Conservation (phyloP, 148 eudicot species). For the Persicaria maculosa region DNA sequence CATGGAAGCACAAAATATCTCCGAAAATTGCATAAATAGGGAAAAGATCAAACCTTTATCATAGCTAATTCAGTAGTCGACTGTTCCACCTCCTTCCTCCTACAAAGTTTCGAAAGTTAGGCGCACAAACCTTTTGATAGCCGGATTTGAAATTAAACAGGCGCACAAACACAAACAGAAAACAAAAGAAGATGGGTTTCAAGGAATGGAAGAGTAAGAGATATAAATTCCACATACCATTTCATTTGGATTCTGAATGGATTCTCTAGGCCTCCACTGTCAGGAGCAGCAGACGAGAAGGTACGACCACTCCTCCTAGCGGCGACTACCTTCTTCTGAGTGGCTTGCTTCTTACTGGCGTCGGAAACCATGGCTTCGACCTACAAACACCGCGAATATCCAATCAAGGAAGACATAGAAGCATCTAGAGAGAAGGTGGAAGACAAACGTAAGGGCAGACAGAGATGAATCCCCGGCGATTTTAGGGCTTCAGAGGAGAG, state of each 20-base stretch:
- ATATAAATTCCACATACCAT: constrained; percentile 36
- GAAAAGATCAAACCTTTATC: constrained; percentile 46
- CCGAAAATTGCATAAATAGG: background rate
- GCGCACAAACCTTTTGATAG: too few species aligned
- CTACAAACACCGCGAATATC: too few species aligned
- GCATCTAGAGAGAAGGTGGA: too few species aligned
- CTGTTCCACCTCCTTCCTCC: constrained; percentile 83
- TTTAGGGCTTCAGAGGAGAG: too few species aligned
- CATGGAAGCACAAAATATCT: background rate
- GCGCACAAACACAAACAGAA: background rate
- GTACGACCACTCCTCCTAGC: too few species aligned
- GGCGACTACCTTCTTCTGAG: too few species aligned
- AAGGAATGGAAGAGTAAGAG: background rate
- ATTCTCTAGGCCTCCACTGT: constrained; percentile 96
- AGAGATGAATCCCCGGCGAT: too few species aligned
- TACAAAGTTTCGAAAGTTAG: constrained; percentile 56
- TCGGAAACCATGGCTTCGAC: too few species aligned
- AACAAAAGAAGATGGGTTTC: background rate
- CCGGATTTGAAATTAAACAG: too few species aligned
- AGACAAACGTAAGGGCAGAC: too few species aligned
- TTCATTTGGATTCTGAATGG: constrained; percentile 80
- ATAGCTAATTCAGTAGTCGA: constrained; percentile 80
- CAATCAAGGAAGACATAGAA: too few species aligned
- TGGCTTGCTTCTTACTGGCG: too few species aligned
- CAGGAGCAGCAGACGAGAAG: constrained; percentile 65